These are phyloP conservation scores for Echinochloa phyllopogon DNA, from an alignment of 176 grass and related monocot genomes.

Conservation along the genomic window DNA sequence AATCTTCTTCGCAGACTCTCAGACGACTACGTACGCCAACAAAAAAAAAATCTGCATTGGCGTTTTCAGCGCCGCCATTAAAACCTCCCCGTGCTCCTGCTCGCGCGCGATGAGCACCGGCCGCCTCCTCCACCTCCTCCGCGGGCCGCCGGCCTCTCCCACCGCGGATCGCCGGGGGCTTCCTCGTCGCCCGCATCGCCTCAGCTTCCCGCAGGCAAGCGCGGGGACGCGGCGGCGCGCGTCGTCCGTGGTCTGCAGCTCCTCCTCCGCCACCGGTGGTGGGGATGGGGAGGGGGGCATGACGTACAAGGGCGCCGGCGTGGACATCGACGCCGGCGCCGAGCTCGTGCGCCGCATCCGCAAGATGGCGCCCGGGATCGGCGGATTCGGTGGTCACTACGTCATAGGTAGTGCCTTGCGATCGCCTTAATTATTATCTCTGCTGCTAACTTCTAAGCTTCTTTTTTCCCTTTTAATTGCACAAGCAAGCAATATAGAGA, in stretches of 20 bases:
- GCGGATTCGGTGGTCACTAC: slow-evolving; percentile 83
- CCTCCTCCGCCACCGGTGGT: background rate
- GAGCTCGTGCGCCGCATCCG: slow-evolving; percentile 86
- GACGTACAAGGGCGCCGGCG: slow-evolving; percentile 83
- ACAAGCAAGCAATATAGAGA: too few relatives aligned
- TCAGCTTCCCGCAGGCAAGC: background rate
- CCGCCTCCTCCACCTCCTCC: slow-evolving; percentile 53
- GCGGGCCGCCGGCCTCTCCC: background rate
- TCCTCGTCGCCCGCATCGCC: background rate
- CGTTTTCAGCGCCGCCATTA: background rate
- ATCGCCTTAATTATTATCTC: background rate
- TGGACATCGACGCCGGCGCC: slow-evolving; percentile 86
- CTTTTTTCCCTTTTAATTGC: too few relatives aligned
- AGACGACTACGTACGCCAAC: too few relatives aligned
- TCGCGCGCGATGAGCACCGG: slow-evolving; percentile 30
- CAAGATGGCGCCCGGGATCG: slow-evolving; percentile 82
- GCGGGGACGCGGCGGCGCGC: slow-evolving; percentile 5
- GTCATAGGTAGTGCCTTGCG: slow-evolving; percentile 44
- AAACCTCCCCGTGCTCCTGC: background rate
- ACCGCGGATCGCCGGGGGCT: background rate
- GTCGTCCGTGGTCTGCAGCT: slow-evolving; percentile 41
- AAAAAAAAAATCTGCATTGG: too few relatives aligned
- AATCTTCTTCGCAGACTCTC: too few relatives aligned
- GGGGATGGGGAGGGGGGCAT: slow-evolving; percentile 30
- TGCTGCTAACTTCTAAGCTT: too few relatives aligned